Percentiles rank a stretch among this genome's conserved stretches.
phyloP scores from a whole-genome alignment of 495 filamentous ascomycete genomes.

The Penicillium lagena region DNA sequence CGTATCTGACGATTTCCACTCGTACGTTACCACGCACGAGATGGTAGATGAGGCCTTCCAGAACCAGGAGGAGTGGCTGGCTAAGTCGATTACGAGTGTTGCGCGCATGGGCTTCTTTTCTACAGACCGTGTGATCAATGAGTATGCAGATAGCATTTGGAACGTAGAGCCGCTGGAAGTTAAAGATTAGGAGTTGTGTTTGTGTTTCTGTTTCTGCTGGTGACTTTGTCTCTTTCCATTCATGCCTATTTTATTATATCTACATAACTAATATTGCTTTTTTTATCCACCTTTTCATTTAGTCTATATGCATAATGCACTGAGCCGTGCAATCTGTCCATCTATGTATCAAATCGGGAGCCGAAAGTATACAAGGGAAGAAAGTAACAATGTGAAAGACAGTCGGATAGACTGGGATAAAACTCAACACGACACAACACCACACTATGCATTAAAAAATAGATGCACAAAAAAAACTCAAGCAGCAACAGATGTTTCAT shows the following conservation, averaged over 20 bases:
- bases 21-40: constrained; percentile 82
- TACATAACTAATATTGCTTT: background rate
- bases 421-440: background rate
- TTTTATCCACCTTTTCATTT: too few relatives aligned
- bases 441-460: background rate
- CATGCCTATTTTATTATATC: background rate
- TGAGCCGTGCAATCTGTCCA: too few relatives aligned
- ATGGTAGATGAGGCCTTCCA: constrained; percentile 86
- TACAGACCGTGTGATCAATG: constrained; percentile 91
- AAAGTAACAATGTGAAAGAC: too few relatives aligned
- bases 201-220: background rate
- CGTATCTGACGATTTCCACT: constrained; percentile 93
- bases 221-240: background rate
- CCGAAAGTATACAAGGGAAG: too few relatives aligned
- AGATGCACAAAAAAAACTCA: constrained; percentile 3
- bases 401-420: too few relatives aligned
- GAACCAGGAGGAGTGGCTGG: constrained; percentile 86
- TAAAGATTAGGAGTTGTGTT: constrained; percentile 13
- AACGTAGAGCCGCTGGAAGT: constrained; percentile 72
- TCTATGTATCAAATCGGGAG: too few relatives aligned
- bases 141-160: constrained; percentile 97
- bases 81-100: constrained; percentile 81
- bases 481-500: background rate
- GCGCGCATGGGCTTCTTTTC: constrained; percentile 96
- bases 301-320: too few relatives aligned